Base-by-base conservation (phyloP, 2,329 filamentous ascomycete species). In the Elsinoe perseae region DNA sequence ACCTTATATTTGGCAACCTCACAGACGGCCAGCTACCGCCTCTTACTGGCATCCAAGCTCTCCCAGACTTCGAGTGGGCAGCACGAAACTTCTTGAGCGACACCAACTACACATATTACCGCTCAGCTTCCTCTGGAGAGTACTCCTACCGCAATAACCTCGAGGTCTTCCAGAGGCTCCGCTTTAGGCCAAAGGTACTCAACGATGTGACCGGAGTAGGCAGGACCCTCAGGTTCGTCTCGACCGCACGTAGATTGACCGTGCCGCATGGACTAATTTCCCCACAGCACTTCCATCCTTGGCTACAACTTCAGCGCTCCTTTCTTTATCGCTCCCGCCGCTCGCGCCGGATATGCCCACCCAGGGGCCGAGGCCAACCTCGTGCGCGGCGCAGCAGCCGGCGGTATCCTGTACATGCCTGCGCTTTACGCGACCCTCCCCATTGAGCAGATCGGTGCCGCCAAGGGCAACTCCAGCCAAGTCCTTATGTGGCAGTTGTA, bases 251-350 rank as follows among this genome's bases (percentile, higher is more conserved):
- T 58, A 63, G 21, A 32, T 60, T 50, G 62, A 64, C 36, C 57
- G 62, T 50, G 44, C 28, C 48, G 25, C n/a, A n/a, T n/a, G 25
- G 18, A 36, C 25, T 38, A 28, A 32, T 25, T 25, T 32, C 48
- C 32, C 32, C 48, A 34, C 21, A 63, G 61, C 25, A 95, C 91
- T 21, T 95, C 85, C 2, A 96, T 97, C 88, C 85, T 97, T 9
- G 91, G 90, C 61, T 83, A 85, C 40, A 88, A 87, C 66, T 82
- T 83, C 60, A 81, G 85, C 59, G 85, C 92, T 44, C 92, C 92
- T 20, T 93, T 95, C 74, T 97, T 96, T 74, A 85, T 96, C 32
- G 95, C 92, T 1, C 92, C 92, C 40, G 96, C 92, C 10, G 92
- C 92, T 0, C 80, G 96, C 7, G 92, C 91, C 63, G 95, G 95